Conservation (phyloP, 495 filamentous ascomycete species). For the Neurospora sp. region DNA sequence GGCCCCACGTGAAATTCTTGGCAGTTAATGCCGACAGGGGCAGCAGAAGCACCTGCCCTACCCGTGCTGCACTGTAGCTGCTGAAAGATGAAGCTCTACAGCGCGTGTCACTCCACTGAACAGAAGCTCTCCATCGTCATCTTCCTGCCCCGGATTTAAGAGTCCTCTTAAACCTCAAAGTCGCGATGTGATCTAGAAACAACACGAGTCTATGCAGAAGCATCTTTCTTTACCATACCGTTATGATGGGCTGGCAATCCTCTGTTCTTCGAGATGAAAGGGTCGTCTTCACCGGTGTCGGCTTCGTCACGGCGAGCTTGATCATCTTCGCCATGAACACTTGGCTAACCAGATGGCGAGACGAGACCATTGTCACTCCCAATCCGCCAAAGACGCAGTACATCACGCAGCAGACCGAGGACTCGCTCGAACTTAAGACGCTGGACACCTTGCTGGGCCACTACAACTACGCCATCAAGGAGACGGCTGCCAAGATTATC, state of each 20-base stretch:
- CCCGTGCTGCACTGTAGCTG: background rate
- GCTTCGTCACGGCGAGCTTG: constrained; percentile 26
- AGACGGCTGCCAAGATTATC: constrained; percentile 41
- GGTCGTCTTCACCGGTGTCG: constrained; percentile 30
- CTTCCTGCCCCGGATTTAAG: background rate
- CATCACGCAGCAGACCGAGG: constrained; percentile 52
- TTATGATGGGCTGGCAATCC: constrained; percentile 23
- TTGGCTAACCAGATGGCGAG: constrained; percentile 34
- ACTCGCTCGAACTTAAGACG: constrained; percentile 38
- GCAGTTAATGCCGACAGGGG: background rate
- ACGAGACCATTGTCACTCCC: constrained; percentile 37
- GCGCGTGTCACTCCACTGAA: background rate
- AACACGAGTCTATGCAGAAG: background rate
- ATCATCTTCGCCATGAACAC: constrained; percentile 24
- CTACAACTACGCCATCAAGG: constrained; percentile 43
- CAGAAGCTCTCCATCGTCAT: background rate
- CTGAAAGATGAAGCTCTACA: background rate
- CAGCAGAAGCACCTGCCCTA: constrained; percentile 7
- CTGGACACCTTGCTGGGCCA: constrained; percentile 42
- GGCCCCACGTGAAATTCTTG: background rate
- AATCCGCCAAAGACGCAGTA: constrained; percentile 45
- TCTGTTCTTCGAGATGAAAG: constrained; percentile 32
- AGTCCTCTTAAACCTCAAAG: background rate
- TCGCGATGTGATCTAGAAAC: background rate
- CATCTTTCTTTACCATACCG: background rate